Percentiles rank a stretch among this genome's conserved stretches.
These are phyloP conservation scores for Ambrosia artemisiifolia DNA, from an alignment of 129 eudicot genomes.

Conservation along the genomic window DNA sequence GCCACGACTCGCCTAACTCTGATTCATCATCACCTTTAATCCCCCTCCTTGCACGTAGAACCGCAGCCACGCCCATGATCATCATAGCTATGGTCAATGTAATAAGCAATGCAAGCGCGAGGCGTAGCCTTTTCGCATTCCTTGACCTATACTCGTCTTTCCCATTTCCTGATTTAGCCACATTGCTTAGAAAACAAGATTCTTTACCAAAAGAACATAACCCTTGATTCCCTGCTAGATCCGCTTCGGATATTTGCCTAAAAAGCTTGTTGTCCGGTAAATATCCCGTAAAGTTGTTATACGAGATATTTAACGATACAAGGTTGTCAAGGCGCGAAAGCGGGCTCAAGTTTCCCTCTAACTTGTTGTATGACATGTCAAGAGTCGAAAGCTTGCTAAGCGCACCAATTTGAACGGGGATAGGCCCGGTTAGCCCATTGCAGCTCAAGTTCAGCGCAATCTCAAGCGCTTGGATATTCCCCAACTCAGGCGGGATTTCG, in stretches of 20 bases:
- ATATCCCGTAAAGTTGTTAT: conserved; percentile 63
- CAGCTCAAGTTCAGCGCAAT: conserved; percentile 57
- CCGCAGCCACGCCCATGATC: conserved; percentile 65
- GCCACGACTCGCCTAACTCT: conserved; percentile 72
- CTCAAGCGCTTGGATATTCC: conserved; percentile 56
- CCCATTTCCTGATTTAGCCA: conserved; percentile 23
- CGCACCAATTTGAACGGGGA: conserved; percentile 54
- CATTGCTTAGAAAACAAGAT: conserved; percentile 49
- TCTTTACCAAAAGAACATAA: conserved; percentile 54
- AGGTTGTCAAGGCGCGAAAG: conserved; percentile 57
- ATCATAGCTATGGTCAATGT: conserved; percentile 65
- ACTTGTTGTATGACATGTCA: conserved; percentile 63
- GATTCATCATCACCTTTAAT: conserved; percentile 58
- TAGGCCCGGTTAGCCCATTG: conserved; percentile 53
- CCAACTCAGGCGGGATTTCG: conserved; percentile 43
- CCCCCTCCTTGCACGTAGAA: conserved; percentile 47
- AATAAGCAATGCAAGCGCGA: conserved; percentile 61
- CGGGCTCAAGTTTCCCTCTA: conserved; percentile 52
- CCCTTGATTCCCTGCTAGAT: conserved; percentile 59
- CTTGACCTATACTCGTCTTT: conserved; percentile 24
- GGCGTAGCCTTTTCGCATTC: conserved; percentile 44
- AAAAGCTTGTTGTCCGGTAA: conserved; percentile 74
- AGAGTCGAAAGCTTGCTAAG: conserved; percentile 66
- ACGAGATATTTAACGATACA: conserved; percentile 59
- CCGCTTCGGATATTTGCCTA: conserved; percentile 45